Conservation (phyloP, 768 basidiomycete species). For the Lentinula raphanica region DNA sequence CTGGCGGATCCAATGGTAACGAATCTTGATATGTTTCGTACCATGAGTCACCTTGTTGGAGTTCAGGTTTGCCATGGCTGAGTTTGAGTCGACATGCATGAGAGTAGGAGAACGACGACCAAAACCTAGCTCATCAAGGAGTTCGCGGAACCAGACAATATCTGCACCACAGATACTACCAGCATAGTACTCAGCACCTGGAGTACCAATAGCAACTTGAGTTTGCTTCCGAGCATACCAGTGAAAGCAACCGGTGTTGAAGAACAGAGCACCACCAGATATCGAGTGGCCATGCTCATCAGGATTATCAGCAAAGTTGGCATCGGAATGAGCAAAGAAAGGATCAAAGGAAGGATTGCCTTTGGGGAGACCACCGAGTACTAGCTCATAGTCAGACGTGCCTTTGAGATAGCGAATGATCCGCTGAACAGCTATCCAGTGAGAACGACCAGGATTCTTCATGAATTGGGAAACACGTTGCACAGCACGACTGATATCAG, state of each 20-base stretch:
- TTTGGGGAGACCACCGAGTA: neutral
- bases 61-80: neutral
- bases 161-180: slow-evolving; percentile 14
- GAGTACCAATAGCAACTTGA: slow-evolving; percentile 20
- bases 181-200: slow-evolving; percentile 29
- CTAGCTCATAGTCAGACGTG: slow-evolving; percentile 1
- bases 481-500: slow-evolving; percentile 14
- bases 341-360: neutral
- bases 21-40: slow-evolving; percentile 12
- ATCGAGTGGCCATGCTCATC: slow-evolving; percentile 5
- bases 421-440: slow-evolving; percentile 10
- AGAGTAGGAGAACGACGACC: neutral
- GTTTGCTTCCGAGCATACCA: slow-evolving; percentile 26
- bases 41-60: neutral
- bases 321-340: slow-evolving; percentile 9
- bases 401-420: slow-evolving; percentile 11
- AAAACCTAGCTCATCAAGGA: slow-evolving; percentile 10
- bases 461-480: slow-evolving; percentile 8
- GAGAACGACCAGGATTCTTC: slow-evolving; percentile 7
- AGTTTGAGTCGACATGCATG: slow-evolving; percentile 11
- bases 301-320: slow-evolving; percentile 13
- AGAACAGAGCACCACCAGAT: slow-evolving; percentile 15
- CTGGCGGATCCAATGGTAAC: slow-evolving; percentile 18
- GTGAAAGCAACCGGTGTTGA: slow-evolving; percentile 17
- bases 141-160: slow-evolving; percentile 15